Conservation (phyloP, 495 filamentous ascomycete species). For the Trichocladium antarcticum region DNA sequence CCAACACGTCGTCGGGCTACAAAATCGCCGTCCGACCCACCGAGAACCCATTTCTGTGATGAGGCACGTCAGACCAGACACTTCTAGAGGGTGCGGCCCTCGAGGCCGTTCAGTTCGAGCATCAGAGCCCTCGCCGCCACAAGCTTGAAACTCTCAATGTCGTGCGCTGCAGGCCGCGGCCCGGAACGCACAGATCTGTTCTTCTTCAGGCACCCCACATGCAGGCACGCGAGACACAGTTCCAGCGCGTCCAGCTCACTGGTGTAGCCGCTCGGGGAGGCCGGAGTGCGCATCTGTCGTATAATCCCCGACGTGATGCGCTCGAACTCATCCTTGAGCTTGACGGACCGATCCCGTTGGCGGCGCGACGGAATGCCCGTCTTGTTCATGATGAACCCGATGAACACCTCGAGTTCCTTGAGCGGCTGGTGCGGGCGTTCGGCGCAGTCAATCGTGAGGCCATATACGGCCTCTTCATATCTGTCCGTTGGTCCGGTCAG, state of each 20-base stretch:
- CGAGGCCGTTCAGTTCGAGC: slow-evolving; percentile 23
- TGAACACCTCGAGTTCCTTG: slow-evolving; percentile 65
- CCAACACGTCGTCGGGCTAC: too few species aligned
- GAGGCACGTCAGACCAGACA: too few species aligned
- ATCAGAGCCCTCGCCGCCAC: slow-evolving; percentile 30
- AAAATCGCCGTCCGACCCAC: too few species aligned
- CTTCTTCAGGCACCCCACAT: slow-evolving; percentile 11
- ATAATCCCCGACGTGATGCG: slow-evolving; percentile 38
- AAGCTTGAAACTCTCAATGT: slow-evolving; percentile 32
- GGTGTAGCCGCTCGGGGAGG: background rate
- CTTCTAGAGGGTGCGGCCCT: background rate
- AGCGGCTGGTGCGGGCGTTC: slow-evolving; percentile 47
- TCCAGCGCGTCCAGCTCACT: slow-evolving; percentile 21
- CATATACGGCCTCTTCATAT: slow-evolving; percentile 52
- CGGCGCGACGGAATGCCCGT: slow-evolving; percentile 45
- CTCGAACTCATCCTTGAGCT: slow-evolving; percentile 53
- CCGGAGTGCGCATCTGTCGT: slow-evolving; percentile 25
- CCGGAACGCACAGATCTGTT: background rate
- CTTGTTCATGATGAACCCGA: slow-evolving; percentile 59
- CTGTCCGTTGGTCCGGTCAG: slow-evolving; percentile 24
- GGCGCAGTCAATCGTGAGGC: slow-evolving; percentile 47
- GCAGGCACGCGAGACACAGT: slow-evolving; percentile 32
- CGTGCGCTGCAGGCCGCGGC: slow-evolving; percentile 3
- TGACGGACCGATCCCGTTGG: slow-evolving; percentile 51
- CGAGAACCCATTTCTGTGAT: too few species aligned